Conservation (phyloP, 2,329 filamentous ascomycete genomes). For the Trichoderma gracile region DNA sequence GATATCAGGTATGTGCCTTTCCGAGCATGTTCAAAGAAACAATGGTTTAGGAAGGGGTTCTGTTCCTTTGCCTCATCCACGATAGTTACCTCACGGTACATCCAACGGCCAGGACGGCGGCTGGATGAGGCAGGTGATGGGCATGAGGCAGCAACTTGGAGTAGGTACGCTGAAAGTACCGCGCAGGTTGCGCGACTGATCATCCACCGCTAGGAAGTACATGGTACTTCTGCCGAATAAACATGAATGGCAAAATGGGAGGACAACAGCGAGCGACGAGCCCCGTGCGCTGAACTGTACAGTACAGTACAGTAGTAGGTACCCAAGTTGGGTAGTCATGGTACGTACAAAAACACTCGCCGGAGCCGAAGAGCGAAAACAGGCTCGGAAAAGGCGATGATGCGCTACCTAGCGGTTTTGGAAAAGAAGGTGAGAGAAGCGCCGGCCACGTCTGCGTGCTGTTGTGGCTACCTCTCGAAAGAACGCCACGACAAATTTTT, state of each 20-base stretch:
- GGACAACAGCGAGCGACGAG: conserved; percentile 7
- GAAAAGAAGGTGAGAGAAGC: conserved; percentile 5
- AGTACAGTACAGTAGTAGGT: too few relatives aligned
- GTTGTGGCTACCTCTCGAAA: neutral
- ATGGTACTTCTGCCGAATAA: neutral
- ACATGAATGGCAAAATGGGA: conserved; percentile 18
- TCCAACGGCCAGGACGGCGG: neutral
- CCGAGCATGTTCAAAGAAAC: neutral
- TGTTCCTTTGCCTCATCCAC: neutral
- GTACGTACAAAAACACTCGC: too few relatives aligned
- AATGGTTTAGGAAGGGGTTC: neutral
- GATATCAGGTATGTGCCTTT: too few relatives aligned
- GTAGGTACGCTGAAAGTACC: conserved; percentile 23
- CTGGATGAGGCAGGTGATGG: conserved; percentile 24
- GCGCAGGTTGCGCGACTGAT: conserved; percentile 6
- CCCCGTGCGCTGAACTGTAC: conserved; percentile 26
- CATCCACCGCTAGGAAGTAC: conserved; percentile 18
- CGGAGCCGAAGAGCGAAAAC: neutral
- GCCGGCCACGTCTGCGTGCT: neutral
- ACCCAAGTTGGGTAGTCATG: too few relatives aligned
- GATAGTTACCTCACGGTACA: conserved; percentile 1
- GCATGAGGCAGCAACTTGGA: neutral
- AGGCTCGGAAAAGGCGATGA: neutral
- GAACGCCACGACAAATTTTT: too few relatives aligned
- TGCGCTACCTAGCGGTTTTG: neutral